Evolutionary conservation across 331 rosid species (phyloP), one percentile per base, ranked within the genome.

Genomic region (Cucumis variabilis): DNA sequence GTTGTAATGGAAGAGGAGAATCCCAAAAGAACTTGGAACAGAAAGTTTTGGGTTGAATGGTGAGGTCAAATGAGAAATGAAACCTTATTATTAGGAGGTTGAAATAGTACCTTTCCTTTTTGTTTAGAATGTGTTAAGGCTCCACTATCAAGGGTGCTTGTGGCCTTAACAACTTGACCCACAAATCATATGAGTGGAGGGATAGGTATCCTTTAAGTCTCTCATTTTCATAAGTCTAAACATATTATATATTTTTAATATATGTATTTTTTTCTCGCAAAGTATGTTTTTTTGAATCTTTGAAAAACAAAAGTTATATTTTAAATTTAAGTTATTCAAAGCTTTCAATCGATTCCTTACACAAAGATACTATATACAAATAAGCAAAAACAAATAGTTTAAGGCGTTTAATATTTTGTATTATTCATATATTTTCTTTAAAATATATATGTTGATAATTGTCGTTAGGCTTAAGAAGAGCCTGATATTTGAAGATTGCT

Each of bases 41-140:
- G 11, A 17, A 58, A 69, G 28, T 27, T 69, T 69, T 69, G 44
- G 75, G 30, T 21, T 69, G 12, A 69, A 24, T 69, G 37, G 21
- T 69, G 75, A 69, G 44, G 75, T 69, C 44, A 69, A 69, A 24
- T 13, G 21, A 27, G 44, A 16, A 69, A 69, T 69, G 41, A 28
- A 69, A 27, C 77, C 77, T 71, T 71, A 71, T 71, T 30, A 71
- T 71, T 71, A 71, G 77, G 48, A 71, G 23, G 77, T 71, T 71
- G 77, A 71, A 71, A 71, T 71, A 71, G 77, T 71, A 7, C 46
- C 77, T 71, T 27, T 30, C 41, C 20, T 68, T 68, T 68, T 68
- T 13, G 37, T 70, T 28, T 28, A 28, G 6, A 70, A 30, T 70
- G 48, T 70, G 23, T 27, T 6, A 27, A 70, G 76, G 16, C 48